Conservation (phyloP, 1,139 yeast species). For the Candida sanyaensis region DNA sequence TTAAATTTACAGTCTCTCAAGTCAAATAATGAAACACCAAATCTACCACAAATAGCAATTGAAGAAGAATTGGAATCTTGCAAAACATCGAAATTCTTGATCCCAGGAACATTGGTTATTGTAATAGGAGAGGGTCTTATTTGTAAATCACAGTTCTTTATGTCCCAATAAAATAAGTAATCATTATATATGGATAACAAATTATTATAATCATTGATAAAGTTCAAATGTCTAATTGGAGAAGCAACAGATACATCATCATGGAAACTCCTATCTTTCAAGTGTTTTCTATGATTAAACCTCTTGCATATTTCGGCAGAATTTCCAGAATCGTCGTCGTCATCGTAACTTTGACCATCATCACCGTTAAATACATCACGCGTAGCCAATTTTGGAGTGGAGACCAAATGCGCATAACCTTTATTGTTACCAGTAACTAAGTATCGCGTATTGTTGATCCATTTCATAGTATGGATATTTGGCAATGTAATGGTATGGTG, state of each 20-base stretch:
- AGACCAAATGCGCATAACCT: slow-evolving; percentile 68
- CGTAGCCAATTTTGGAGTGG: slow-evolving; percentile 51
- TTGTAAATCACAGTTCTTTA: slow-evolving; percentile 51
- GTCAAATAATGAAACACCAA: slow-evolving; percentile 73
- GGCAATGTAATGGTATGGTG: slow-evolving; percentile 75
- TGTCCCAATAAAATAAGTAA: slow-evolving; percentile 73
- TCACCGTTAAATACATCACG: slow-evolving; percentile 17
- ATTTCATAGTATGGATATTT: slow-evolving; percentile 61
- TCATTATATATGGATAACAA: slow-evolving; percentile 63
- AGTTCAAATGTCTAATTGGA: slow-evolving; percentile 30
- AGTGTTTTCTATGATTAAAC: slow-evolving; percentile 70
- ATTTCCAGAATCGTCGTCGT: slow-evolving; percentile 33
- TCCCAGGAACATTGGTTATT: slow-evolving; percentile 54
- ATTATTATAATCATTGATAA: slow-evolving; percentile 19
- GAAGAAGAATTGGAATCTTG: slow-evolving; percentile 29
- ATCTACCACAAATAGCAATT: slow-evolving; percentile 64
- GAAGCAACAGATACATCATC: slow-evolving; percentile 19
- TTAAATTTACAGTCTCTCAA: slow-evolving; percentile 48
- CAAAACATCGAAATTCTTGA: slow-evolving; percentile 54
- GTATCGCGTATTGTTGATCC: slow-evolving; percentile 47
- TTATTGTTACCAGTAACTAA: slow-evolving; percentile 70
- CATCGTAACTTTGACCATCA: slow-evolving; percentile 25
- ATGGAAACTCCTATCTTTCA: slow-evolving; percentile 29
- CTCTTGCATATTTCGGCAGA: slow-evolving; percentile 74
- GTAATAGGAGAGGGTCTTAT: slow-evolving; percentile 47